Percentiles rank a stretch among this genome's conserved stretches.
Evolutionary conservation across 2,329 filamentous ascomycete species (phyloP).

Genomic region (Calonectria pteridis): DNA sequence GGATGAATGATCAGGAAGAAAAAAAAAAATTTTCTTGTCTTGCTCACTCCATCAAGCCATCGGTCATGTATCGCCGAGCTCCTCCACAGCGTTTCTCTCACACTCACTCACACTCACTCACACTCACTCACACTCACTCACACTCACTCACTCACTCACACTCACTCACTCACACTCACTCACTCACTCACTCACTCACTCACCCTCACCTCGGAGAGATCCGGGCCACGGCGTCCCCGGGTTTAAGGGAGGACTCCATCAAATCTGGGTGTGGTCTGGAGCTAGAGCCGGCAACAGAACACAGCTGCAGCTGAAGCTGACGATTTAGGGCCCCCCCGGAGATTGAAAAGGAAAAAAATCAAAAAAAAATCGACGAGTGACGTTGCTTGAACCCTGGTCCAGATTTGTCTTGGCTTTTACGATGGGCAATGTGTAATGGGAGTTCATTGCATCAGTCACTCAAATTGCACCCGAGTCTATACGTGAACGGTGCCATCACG

Average conservation of each 20-base stretch:
- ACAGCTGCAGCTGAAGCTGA: conserved; percentile 26
- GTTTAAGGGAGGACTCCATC: conserved; percentile 14
- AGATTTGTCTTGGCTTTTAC: conserved; percentile 13
- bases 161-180: conserved; percentile 3
- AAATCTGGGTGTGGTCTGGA: conserved; percentile 2
- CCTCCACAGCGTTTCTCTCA: not conserved
- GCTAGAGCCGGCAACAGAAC: conserved; percentile 9
- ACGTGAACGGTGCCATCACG: not conserved
- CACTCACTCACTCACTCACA: not conserved
- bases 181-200: not conserved
- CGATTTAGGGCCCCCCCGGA: conserved; percentile 35
- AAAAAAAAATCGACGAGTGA: conserved; percentile 6
- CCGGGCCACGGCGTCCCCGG: conserved; percentile 24
- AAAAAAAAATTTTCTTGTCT: not conserved
- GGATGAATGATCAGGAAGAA: not conserved
- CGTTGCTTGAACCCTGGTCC: not conserved
- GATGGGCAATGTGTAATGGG: conserved; percentile 26
- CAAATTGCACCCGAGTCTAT: not conserved
- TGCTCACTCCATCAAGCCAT: not conserved
- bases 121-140: too few relatives aligned
- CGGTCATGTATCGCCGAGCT: not conserved
- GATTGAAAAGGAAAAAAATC: conserved; percentile 20
- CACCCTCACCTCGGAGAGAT: conserved; percentile 32
- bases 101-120: not conserved
- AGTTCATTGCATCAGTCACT: conserved; percentile 8